A percentile compares a stretch with the other conserved stretches of the same genome.
phyloP scores from a whole-genome alignment of 192 early-diverging fungal genomes.

The Rhizophagus sp. region DNA sequence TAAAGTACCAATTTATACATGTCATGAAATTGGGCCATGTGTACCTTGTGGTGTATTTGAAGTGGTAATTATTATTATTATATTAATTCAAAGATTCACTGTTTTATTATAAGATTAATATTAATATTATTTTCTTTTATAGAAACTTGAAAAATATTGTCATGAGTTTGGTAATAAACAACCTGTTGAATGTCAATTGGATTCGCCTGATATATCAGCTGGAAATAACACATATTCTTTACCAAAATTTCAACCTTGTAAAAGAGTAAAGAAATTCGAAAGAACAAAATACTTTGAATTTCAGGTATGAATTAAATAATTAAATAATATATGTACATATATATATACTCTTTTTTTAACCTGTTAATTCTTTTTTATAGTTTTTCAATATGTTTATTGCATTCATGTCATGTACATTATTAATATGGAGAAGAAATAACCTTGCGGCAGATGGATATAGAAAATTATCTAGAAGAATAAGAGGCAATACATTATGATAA shows the following conservation, averaged over 20 bases:
- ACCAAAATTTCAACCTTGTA: background rate
- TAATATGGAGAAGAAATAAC: background rate
- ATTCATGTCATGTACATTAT: background rate
- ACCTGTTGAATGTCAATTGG: background rate
- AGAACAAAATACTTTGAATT: slow-evolving; percentile 16
- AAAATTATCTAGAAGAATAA: slow-evolving; percentile 8
- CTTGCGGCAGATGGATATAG: slow-evolving; percentile 21
- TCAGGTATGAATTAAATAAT: background rate
- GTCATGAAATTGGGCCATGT: no score
- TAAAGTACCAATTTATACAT: no score
- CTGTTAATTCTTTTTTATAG: background rate
- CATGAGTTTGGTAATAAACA: slow-evolving; percentile 3
- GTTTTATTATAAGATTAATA: background rate
- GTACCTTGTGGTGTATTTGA: no score
- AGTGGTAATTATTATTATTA: no score
- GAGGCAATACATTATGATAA: background rate
- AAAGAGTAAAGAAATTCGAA: background rate
- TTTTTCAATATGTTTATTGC: slow-evolving; percentile 7
- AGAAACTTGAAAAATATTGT: background rate
- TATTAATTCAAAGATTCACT: no score
- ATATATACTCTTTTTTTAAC: no score
- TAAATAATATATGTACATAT: no score
- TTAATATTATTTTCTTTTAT: background rate
- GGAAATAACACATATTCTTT: background rate
- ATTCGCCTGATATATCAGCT: background rate